phyloP scores from a whole-genome alignment of 139 green algal genomes.

The Astrephomene gubernaculifera region DNA sequence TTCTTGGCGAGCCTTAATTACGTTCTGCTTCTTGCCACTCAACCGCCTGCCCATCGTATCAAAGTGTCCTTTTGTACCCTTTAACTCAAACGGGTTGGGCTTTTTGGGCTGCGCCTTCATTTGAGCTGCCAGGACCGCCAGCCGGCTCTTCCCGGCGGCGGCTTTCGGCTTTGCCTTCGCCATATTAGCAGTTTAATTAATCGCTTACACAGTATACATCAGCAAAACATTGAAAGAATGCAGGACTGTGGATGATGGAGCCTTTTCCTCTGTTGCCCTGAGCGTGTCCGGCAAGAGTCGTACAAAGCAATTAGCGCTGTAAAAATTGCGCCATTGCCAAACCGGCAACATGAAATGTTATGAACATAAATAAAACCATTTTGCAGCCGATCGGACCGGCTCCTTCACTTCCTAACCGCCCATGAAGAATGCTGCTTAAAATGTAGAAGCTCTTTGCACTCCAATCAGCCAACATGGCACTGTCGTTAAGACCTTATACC shows the following conservation, averaged over 20 bases:
- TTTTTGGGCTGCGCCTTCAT: constrained; percentile 43
- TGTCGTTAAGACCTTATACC: constrained; percentile 28
- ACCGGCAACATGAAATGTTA: too few species aligned
- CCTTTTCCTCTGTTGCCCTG: too few species aligned
- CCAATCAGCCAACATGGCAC: constrained; percentile 21
- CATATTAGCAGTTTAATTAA: not conserved
- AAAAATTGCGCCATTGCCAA: too few species aligned
- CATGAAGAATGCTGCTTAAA: too few species aligned
- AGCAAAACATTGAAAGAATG: not conserved
- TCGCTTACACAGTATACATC: not conserved
- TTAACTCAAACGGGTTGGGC: constrained; percentile 68
- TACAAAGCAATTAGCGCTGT: too few species aligned
- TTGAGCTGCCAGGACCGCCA: constrained; percentile 20
- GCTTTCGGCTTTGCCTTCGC: constrained; percentile 34
- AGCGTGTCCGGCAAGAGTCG: too few species aligned
- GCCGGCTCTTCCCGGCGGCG: constrained; percentile 1
- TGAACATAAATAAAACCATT: too few species aligned
- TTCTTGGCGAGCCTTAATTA: constrained; percentile 61
- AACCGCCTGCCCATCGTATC: constrained; percentile 55
- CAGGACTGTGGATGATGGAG: too few species aligned
- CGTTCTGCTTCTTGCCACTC: constrained; percentile 59
- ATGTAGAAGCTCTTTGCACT: too few species aligned
- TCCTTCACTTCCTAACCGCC: too few species aligned
- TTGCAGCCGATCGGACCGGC: too few species aligned
- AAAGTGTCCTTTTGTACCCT: constrained; percentile 64